A percentile compares a stretch with the other conserved stretches of the same genome.
Evolutionary conservation across 768 basidiomycete genomes (phyloP).

Genomic region (Naganishia randhawae): DNA sequence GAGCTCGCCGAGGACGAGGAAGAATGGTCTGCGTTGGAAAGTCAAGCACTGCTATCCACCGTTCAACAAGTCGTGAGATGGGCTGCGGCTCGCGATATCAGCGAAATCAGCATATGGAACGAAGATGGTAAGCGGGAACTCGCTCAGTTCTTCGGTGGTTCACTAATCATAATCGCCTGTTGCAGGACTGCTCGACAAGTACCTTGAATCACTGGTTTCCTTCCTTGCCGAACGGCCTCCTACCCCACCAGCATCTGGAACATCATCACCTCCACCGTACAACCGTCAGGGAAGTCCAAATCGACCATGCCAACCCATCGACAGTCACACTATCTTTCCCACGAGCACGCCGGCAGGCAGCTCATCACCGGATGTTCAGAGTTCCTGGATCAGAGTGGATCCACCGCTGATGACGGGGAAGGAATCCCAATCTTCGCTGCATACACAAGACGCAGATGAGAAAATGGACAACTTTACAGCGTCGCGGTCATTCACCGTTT

Average conservation of each 20-base stretch:
- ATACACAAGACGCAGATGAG: not conserved
- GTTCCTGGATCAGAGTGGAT: not conserved
- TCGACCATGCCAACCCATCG: not conserved
- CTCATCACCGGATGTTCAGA: not conserved
- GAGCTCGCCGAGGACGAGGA: not conserved
- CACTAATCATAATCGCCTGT: not conserved
- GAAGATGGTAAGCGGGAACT: constrained; percentile 2
- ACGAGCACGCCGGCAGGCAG: not conserved
- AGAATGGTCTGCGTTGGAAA: not conserved
- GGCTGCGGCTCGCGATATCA: not conserved
- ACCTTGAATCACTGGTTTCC: not conserved
- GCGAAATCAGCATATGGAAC: constrained; percentile 11
- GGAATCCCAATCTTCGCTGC: not conserved
- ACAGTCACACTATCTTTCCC: not conserved
- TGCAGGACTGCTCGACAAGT: not conserved
- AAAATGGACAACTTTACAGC: not conserved
- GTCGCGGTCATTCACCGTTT: not conserved
- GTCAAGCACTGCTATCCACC: not conserved
- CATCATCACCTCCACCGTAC: not conserved
- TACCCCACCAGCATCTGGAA: not conserved
- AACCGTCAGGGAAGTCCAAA: not conserved
- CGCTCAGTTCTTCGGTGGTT: not conserved
- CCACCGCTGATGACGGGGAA: not conserved
- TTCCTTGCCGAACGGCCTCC: not conserved
- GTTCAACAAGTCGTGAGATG: not conserved